Base-by-base conservation (phyloP, 805 yeast genomes). In the Candida suzukii region DNA sequence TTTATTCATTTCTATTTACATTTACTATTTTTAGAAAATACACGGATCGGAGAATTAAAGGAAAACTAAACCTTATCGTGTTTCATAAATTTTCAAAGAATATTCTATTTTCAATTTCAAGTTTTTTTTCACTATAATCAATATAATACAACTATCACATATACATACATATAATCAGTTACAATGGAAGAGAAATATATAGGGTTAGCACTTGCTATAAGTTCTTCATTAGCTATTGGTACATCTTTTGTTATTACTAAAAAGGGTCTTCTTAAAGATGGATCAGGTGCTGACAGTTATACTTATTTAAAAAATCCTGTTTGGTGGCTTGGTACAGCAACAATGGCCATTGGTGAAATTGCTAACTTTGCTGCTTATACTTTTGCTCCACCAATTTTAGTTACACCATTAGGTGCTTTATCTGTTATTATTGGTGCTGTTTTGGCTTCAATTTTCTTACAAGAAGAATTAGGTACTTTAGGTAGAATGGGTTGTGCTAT, bases 301-400 rank as follows among this genome's bases (percentile, higher is more conserved):
- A 79, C 83, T 52, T 88, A 88, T 57, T 66, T 88, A 47, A 78
- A 74, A 49, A 87, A 84, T 58, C 96, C 96, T 12, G 75, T 86
- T 30, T 88, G 96, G 96, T 85, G 95, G 86, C 85, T 91, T 0
- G 96, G 96, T 12, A 88, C 88, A 73, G 54, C 79, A 25, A 79
- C 95, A 37, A 81, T 88, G 96, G 95, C 93, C 2, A 64, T 88
- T 19, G 96, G 96, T 6, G 96, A 88, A 57, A 64, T 88, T 32
- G 95, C 96, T 43, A 88, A 88, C 58, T 88, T 88, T 58, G 96
- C 96, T 3, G 96, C 96, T 0, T 88, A 88, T 58, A 88, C 96
- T 2, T 88, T 88, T 71, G 96, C 96, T 0, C 96, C 96, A 3
- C 95, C 96, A 1, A 84, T 88, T 48, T 64, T 88, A 51, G 96